These are phyloP conservation scores for Escallonia herrerae DNA, from an alignment of 129 eudicot species.

Conservation along the genomic window DNA sequence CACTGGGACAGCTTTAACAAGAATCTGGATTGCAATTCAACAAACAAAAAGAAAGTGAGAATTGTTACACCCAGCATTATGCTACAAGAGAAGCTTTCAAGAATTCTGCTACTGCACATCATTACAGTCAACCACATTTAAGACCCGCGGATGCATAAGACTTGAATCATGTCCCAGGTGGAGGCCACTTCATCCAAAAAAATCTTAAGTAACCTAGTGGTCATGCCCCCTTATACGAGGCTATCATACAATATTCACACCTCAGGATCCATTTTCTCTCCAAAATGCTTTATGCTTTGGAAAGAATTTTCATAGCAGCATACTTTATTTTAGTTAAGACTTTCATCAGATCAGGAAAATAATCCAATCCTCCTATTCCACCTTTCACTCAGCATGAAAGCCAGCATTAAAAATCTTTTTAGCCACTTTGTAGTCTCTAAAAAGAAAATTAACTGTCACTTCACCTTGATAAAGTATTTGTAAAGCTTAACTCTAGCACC, in stretches of 20 bases:
- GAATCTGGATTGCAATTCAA: constrained; percentile 42
- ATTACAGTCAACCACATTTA: background rate
- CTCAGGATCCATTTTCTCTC: background rate
- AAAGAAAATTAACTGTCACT: too few species aligned
- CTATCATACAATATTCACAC: background rate
- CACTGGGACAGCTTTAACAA: constrained; percentile 85
- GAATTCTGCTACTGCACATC: background rate
- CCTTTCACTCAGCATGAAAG: too few species aligned
- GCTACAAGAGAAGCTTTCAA: constrained; percentile 3
- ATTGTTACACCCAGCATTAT: background rate
- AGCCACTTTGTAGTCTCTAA: too few species aligned
- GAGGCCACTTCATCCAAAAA: background rate
- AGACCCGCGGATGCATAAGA: too few species aligned
- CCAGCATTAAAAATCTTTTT: too few species aligned
- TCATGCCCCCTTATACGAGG: background rate
- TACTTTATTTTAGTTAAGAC: background rate
- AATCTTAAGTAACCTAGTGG: too few species aligned
- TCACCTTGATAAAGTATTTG: too few species aligned
- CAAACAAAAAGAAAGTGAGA: constrained; percentile 9
- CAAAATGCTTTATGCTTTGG: background rate
- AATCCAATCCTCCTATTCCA: too few species aligned
- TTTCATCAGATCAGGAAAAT: background rate
- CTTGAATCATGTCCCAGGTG: too few species aligned
- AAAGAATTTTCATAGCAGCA: background rate
- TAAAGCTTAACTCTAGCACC: too few species aligned